Evolutionary conservation across 345 rosid species (phyloP).

Genomic region (Anastatica hierochuntica): DNA sequence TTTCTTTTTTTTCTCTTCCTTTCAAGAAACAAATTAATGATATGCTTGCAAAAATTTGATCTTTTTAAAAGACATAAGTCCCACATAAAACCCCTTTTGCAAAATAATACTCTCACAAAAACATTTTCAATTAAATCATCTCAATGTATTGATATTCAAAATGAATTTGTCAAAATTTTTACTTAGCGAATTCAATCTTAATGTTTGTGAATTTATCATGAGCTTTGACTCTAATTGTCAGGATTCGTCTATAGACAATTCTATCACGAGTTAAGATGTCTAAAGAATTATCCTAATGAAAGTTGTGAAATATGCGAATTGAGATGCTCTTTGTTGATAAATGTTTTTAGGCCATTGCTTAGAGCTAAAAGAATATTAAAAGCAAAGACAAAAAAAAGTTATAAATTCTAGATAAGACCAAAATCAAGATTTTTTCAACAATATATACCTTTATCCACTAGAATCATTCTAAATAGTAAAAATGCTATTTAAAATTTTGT

Average conservation of each 20-base stretch:
- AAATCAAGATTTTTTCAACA: conserved; percentile 13
- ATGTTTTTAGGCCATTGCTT: conserved; percentile 21
- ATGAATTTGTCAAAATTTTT: background rate
- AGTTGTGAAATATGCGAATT: conserved; percentile 5
- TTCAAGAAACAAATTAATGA: background rate
- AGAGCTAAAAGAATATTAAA: conserved; percentile 19
- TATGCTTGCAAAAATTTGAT: background rate
- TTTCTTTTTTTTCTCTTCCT: too few species aligned
- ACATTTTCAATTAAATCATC: background rate
- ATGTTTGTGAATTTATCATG: background rate
- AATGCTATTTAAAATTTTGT: background rate
- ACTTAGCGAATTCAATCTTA: background rate
- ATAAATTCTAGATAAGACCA: conserved; percentile 15
- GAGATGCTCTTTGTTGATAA: conserved; percentile 13
- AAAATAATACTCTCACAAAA: background rate
- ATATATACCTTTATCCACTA: background rate
- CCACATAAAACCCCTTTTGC: background rate
- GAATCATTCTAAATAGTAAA: background rate
- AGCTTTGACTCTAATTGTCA: background rate
- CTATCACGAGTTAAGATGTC: background rate
- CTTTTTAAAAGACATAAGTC: background rate
- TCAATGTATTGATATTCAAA: background rate
- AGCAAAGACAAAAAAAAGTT: conserved; percentile 12
- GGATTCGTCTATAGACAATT: background rate
- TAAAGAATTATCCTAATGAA: conserved; percentile 12